These are phyloP conservation scores for Furcasterigmium furcatum DNA, from an alignment of 2,329 filamentous ascomycete species.

Conservation along the genomic window DNA sequence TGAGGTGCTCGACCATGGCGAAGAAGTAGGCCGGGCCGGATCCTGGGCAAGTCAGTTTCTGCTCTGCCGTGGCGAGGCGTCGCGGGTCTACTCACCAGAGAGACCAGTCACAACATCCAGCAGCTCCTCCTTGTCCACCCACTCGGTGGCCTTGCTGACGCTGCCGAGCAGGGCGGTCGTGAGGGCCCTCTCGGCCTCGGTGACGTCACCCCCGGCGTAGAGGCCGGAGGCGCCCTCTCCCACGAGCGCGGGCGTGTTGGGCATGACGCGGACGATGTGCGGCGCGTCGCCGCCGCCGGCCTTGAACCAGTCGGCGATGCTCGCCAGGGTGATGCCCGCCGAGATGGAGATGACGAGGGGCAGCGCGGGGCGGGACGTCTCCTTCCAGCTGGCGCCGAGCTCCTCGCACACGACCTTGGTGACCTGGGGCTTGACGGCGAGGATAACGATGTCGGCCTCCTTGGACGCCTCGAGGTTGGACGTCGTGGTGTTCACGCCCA, in stretches of 20 bases:
- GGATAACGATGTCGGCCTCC: constrained; percentile 42
- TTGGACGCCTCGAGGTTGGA: constrained; percentile 41
- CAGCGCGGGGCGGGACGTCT: constrained; percentile 24
- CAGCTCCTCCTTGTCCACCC: constrained; percentile 45
- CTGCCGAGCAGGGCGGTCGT: constrained; percentile 37
- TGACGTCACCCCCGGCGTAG: constrained; percentile 39
- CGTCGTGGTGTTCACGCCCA: constrained; percentile 42
- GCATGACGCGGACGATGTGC: constrained; percentile 48
- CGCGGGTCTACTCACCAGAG: constrained; percentile 38
- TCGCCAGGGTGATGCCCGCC: constrained; percentile 43
- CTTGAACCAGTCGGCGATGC: constrained; percentile 37
- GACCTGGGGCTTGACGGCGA: constrained; percentile 51
- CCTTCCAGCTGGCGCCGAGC: constrained; percentile 30
- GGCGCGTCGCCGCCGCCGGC: constrained; percentile 29
- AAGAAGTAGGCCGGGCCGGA: constrained; percentile 52
- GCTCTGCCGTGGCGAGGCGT: no score
- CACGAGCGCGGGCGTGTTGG: constrained; percentile 47
- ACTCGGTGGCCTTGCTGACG: constrained; percentile 45
- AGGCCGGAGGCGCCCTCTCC: constrained; percentile 47
- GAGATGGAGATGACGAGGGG: constrained; percentile 46
- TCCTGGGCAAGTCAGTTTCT: constrained; percentile 25
- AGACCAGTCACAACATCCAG: constrained; percentile 48
- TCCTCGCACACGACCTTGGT: constrained; percentile 43
- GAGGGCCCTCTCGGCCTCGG: constrained; percentile 35
- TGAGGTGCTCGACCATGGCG: constrained; percentile 48